A percentile compares a stretch with the other conserved stretches of the same genome.
phyloP scores from a whole-genome alignment of 441 rosid species.

The Gossypium schwendimanii region DNA sequence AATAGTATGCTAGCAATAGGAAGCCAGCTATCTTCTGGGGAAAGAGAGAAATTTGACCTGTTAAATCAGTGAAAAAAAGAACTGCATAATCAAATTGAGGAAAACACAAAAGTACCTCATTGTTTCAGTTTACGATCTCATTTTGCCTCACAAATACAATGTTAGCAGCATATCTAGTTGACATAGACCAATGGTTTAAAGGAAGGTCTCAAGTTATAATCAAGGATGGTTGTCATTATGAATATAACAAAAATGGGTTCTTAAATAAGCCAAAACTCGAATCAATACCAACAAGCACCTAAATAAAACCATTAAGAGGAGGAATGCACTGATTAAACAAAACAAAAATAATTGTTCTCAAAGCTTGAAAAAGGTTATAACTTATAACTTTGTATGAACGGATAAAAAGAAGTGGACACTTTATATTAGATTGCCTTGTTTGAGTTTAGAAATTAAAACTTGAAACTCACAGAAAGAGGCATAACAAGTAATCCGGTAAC shows the following conservation, averaged over 20 bases:
- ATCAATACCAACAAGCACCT: neutral
- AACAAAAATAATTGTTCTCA: neutral
- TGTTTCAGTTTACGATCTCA: neutral
- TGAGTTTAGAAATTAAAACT: neutral
- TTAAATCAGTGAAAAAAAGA: constrained; percentile 9
- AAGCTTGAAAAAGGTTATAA: neutral
- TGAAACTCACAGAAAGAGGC: neutral
- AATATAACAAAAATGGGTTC: neutral
- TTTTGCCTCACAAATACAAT: neutral
- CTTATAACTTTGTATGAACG: neutral
- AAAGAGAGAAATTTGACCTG: constrained; percentile 77
- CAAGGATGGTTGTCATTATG: neutral
- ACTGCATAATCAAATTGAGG: neutral
- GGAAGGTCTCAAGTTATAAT: neutral
- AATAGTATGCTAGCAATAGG: constrained; percentile 78
- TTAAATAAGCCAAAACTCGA: neutral
- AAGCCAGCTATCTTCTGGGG: constrained; percentile 87
- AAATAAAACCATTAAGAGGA: neutral
- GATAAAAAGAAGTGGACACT: neutral
- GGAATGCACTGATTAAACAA: neutral
- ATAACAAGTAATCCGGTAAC: neutral
- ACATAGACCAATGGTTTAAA: neutral
- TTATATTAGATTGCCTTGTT: neutral
- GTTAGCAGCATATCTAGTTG: neutral
- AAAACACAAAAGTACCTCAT: neutral